Evolutionary conservation across 2,329 filamentous ascomycete species (phyloP).

Genomic region (Fusarium miscanthi): DNA sequence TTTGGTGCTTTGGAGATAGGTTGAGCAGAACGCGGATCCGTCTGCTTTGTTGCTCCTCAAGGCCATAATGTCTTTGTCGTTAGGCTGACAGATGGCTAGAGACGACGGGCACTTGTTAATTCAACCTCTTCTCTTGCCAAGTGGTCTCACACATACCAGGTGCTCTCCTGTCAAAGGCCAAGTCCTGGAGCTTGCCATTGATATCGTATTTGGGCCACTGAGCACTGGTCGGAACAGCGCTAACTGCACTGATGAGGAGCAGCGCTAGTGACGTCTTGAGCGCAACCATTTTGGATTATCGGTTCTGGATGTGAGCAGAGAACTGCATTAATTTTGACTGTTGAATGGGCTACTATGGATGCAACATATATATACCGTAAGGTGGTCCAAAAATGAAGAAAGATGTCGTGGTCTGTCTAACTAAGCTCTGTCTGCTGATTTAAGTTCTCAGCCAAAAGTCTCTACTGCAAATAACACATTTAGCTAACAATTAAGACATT

Average conservation of each 20-base stretch:
- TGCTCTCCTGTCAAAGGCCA: not conserved
- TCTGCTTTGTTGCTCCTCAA: not conserved
- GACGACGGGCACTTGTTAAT: not conserved
- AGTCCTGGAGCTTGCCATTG: not conserved
- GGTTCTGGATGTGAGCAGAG: fast-evolving
- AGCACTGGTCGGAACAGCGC: not conserved
- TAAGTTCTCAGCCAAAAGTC: too few species aligned
- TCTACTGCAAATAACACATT: too few species aligned
- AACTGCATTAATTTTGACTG: too few species aligned
- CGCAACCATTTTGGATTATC: not conserved
- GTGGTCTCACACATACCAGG: not conserved
- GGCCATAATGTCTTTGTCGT: not conserved
- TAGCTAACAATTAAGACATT: too few species aligned
- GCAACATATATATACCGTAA: not conserved
- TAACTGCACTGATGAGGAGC: not conserved
- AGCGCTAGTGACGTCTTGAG: not conserved
- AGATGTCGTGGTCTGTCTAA: too few species aligned
- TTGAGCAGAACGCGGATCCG: not conserved
- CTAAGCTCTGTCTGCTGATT: too few species aligned
- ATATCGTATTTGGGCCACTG: not conserved
- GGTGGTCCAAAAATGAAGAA: too few species aligned
- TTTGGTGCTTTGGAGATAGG: not conserved
- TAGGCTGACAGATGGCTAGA: not conserved
- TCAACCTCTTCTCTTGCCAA: fast-evolving
- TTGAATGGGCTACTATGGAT: fast-evolving